phyloP scores from a whole-genome alignment of 257 asterid species.

The Euphrasia confusa region DNA sequence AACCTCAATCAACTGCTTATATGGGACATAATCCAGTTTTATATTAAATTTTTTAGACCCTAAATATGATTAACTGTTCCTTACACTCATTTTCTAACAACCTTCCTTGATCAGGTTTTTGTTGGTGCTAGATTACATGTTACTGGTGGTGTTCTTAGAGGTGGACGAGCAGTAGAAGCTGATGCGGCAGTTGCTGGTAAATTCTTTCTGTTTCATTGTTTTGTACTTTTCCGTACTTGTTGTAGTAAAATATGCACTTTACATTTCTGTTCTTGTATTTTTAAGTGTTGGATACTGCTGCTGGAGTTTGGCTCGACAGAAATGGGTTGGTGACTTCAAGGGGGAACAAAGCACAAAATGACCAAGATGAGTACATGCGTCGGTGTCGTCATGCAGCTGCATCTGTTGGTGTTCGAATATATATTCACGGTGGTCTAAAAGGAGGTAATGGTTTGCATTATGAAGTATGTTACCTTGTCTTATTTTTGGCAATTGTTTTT shows the following conservation, averaged over 20 bases:
- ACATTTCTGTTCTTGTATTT: slow-evolving; percentile 31
- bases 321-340: slow-evolving; percentile 83
- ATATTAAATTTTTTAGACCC: neutral
- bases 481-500: slow-evolving; percentile 12
- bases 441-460: slow-evolving; percentile 60
- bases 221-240: slow-evolving; percentile 8
- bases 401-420: slow-evolving; percentile 85
- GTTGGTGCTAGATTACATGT: slow-evolving; percentile 98
- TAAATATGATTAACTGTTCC: too few species aligned
- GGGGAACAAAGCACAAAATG: slow-evolving; percentile 55
- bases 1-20: slow-evolving; percentile 13
- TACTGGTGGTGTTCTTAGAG: slow-evolving; percentile 96
- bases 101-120: slow-evolving; percentile 54
- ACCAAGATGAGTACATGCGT: slow-evolving; percentile 78
- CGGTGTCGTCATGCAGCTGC: slow-evolving; percentile 99
- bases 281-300: slow-evolving; percentile 95
- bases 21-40: neutral
- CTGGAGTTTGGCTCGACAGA: slow-evolving; percentile 98
- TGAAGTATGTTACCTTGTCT: slow-evolving; percentile 17
- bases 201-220: slow-evolving; percentile 23
- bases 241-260: slow-evolving; percentile 17
- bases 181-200: slow-evolving; percentile 89
- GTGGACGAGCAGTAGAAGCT: slow-evolving; percentile 95
- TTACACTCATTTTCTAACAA: too few species aligned
- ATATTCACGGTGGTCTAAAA: slow-evolving; percentile 81